Evolutionary conservation across 1,284 basidiomycete genomes (phyloP).

Genomic region (Trichosporon sp.): DNA sequence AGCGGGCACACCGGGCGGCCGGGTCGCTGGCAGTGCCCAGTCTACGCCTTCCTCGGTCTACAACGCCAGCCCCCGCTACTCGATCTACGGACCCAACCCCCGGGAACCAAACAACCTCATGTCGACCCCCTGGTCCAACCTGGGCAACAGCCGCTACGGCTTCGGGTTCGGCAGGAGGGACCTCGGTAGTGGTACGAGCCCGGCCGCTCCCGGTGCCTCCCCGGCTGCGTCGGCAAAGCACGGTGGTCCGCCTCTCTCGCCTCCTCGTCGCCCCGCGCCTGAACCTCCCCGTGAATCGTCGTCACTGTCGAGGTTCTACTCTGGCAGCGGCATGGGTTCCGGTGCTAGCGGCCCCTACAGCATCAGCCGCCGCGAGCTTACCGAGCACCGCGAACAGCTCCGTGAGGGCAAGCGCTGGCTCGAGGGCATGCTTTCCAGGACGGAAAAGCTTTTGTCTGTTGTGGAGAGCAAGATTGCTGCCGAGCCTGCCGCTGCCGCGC

Average conservation of each 20-base stretch:
- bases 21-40: neutral
- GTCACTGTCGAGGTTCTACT: constrained; percentile 30
- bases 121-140: constrained; percentile 40
- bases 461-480: constrained; percentile 50
- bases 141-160: constrained; percentile 37
- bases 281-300: constrained; percentile 36
- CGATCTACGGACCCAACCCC: constrained; percentile 50
- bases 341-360: constrained; percentile 38
- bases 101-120: constrained; percentile 38
- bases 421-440: constrained; percentile 52
- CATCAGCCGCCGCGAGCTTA: constrained; percentile 50
- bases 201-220: constrained; percentile 3
- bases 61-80: constrained; percentile 39
- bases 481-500: constrained; percentile 11
- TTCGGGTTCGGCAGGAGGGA: constrained; percentile 43
- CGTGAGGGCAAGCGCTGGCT: constrained; percentile 56
- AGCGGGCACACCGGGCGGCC: constrained; percentile 12
- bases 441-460: constrained; percentile 53
- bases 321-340: constrained; percentile 18
- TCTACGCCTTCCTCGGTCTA: constrained; percentile 9
- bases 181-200: constrained; percentile 26
- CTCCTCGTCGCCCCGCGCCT: constrained; percentile 42
- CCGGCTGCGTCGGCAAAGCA: constrained; percentile 30
- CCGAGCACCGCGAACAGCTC: constrained; percentile 55
- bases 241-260: constrained; percentile 28